Evolutionary conservation across 306 rosid genomes (phyloP), one percentile per base, ranked within the genome.

Genomic region (Pyrus betulifolia): DNA sequence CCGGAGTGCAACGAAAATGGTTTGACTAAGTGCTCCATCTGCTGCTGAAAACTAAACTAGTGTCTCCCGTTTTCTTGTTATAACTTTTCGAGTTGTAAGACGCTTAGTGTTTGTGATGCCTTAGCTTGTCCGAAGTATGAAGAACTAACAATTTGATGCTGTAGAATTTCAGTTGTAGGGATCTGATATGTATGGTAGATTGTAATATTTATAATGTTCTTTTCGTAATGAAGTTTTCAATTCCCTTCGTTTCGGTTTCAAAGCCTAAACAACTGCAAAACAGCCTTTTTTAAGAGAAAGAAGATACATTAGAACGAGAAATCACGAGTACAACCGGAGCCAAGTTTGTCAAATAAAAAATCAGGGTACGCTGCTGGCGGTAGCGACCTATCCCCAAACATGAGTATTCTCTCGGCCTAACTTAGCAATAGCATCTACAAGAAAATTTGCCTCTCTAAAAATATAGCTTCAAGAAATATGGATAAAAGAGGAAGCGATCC

Each of bases 1-100:
- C 72, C 87, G 35, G 82, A 86, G 11, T 95, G 99, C 73, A 95
- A 95, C 44, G 99, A 95, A 70, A 95, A 95, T 79, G 99, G 99
- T 17, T 82, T 95, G 86, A 87, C 88, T 51, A 89, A 89, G 74
- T 95, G 99, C 73, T 84, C 79, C 70, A 77, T 89, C 85, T 92
- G 98, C 88, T 78, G 85, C 88, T 88, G 83, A 61, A 85, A 71
- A 74, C 76, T 46, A 70, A 49, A 49, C 38, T 14, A 72, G 74
- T 19, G 28, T 73, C 67, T 28, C 28, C 25, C 23, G 40, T 42
- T 46, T 65, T 51, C 21, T 55, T 78, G 80, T 33, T 60, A 4
- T 21, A 58, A 57, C 22, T 57, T 30, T 30, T 67, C 28, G 60
- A 38, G 6, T 35, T 74, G 72, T 61, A 59, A 62, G 67, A 58